Percentiles rank a stretch among this genome's conserved stretches.
These are phyloP conservation scores for Rhododendron henanense DNA, from an alignment of 148 eudicot genomes.

Conservation along the genomic window DNA sequence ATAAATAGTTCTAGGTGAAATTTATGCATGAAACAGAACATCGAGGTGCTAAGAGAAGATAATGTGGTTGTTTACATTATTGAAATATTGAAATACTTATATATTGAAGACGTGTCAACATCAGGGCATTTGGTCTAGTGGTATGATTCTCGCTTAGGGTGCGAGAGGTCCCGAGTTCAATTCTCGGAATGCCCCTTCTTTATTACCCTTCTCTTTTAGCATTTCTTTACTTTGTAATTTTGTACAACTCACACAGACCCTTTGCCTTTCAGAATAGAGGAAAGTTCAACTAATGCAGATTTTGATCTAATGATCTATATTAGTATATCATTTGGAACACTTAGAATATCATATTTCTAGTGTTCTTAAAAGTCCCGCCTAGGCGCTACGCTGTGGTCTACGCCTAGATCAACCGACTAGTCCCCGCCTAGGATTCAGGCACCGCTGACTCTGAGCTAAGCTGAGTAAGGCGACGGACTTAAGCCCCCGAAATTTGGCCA, in stretches of 20 bases:
- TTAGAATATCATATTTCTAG: no score
- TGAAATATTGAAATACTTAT: not conserved
- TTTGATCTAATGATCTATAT: not conserved
- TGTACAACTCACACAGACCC: not conserved
- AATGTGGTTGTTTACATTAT: not conserved
- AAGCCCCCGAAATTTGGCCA: no score
- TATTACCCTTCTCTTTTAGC: no score
- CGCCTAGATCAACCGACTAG: no score
- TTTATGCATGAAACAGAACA: not conserved
- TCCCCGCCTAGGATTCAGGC: no score
- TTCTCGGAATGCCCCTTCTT: slow-evolving; percentile 97
- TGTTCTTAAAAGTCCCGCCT: no score
- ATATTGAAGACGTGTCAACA: not conserved
- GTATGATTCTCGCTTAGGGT: slow-evolving; percentile 77
- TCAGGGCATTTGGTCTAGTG: slow-evolving; percentile 65
- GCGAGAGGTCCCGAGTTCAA: slow-evolving; percentile 96
- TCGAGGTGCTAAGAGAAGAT: not conserved
- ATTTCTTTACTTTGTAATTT: not conserved
- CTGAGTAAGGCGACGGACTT: no score
- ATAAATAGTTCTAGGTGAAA: not conserved
- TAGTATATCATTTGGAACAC: no score
- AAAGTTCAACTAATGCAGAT: not conserved
- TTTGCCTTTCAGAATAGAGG: not conserved
- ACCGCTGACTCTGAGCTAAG: no score
- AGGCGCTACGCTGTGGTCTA: no score